phyloP scores from a whole-genome alignment of 202 grass and related monocot species.

The Musa balbisiana region DNA sequence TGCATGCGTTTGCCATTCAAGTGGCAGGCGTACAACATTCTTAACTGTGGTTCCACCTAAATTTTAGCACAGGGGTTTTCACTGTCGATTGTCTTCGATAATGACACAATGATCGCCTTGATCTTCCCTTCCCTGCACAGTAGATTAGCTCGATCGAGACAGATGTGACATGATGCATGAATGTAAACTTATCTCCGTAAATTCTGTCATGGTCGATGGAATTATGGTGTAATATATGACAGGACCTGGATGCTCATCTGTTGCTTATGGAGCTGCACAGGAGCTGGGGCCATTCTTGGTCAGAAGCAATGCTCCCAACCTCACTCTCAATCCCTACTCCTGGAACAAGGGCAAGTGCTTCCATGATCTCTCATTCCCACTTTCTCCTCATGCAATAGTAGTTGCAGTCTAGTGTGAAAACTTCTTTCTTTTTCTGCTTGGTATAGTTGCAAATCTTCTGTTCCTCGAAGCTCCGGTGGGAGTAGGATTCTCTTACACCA shows the following conservation, averaged over 20 bases:
- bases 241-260: slow-evolving; percentile 82
- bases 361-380: background rate
- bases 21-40: background rate
- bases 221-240: slow-evolving; percentile 1
- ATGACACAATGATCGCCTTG: background rate
- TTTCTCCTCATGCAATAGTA: no score
- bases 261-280: slow-evolving; percentile 85
- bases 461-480: slow-evolving; percentile 85
- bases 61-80: background rate
- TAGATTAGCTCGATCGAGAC: background rate
- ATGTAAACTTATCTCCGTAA: no score
- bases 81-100: background rate
- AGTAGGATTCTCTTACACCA: slow-evolving; percentile 92
- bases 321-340: slow-evolving; percentile 73
- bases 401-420: no score
- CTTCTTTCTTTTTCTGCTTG: background rate
- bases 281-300: slow-evolving; percentile 87
- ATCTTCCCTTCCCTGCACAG: background rate
- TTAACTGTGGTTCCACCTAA: background rate
- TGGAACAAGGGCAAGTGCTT: slow-evolving; percentile 77
- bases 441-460: slow-evolving; percentile 73
- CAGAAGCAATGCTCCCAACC: slow-evolving; percentile 36
- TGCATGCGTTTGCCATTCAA: slow-evolving; percentile 2
- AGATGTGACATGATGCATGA: no score
- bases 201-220: no score